Evolutionary conservation across 805 yeast species (phyloP), one percentile per base, ranked within the genome.

Genomic region (Starmerella bombi): DNA sequence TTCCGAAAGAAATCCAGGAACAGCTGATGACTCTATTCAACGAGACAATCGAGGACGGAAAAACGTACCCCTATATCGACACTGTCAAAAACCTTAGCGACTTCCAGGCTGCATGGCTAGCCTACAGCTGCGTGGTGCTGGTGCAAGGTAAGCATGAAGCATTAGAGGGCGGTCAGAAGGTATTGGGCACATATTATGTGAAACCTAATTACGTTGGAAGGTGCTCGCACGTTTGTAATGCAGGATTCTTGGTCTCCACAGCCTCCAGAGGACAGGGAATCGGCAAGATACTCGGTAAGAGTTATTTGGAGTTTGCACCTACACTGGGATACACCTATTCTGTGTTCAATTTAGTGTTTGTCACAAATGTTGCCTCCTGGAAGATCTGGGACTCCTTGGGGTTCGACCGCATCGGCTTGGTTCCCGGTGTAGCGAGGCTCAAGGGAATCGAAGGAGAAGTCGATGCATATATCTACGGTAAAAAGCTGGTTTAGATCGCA

Each of bases 141-240:
- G 54, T 83, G 5, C 64, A 65, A 17, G 74, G 73, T 8, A 61
- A 60, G 14, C 50, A 34, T 8, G 33, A 37, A 3, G 15, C 43
- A 9, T 51, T 57, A n/a, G 41, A 54, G n/a, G 49, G 48, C 12
- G 54, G 45, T 19, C 47, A 64, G 4, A 54, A 63, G 0, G 71
- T 75, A 44, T 56, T 83, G 34, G 96, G 95, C 1, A 72, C 80
- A 2, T 80, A 77, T 56, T 81, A 78, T 58, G 66, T 85, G 52
- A 84, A 81, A 54, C 94, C 97, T 15, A 86, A 86, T 59, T 86
- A 85, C 56, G 60, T 67, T 2, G 94, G 93, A 7, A 70, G 94
- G 43, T 77, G 88, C 47, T 74, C 91, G 0, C 95, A 86, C 53
- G 77, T 74, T 22, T 83, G 94, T 53, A 86, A 86, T 57, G 95